Evolutionary conservation across 257 asterid species (phyloP).

Genomic region (Solanum peruvianum): DNA sequence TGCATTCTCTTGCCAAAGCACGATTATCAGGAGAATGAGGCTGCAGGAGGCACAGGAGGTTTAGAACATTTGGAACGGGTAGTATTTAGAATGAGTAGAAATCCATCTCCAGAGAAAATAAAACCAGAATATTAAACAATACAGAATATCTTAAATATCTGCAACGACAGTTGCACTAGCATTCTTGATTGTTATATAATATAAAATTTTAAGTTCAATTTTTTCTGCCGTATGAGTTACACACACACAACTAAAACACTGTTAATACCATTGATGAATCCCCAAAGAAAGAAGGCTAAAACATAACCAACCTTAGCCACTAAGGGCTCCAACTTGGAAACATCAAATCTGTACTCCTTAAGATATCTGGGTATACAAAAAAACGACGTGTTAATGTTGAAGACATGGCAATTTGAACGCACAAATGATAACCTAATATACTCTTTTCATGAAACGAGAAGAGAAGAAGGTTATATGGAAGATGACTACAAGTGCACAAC

Average conservation of each 20-base stretch:
- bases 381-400: not conserved
- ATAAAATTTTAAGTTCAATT: not conserved
- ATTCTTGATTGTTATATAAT: not conserved
- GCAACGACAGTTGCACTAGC: not conserved
- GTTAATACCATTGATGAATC: not conserved
- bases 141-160: not conserved
- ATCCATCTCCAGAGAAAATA: not conserved
- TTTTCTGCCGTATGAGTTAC: not conserved
- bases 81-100: not conserved
- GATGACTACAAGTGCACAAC: not conserved
- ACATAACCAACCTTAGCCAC: constrained; percentile 35
- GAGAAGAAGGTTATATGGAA: not conserved
- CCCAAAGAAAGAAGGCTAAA: not conserved
- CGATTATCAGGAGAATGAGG: constrained; percentile 99
- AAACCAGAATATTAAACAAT: not conserved
- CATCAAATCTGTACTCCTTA: constrained; percentile 66
- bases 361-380: constrained; percentile 37
- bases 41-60: constrained; percentile 22
- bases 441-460: not conserved
- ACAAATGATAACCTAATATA: not conserved
- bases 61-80: not conserved
- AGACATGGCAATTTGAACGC: not conserved
- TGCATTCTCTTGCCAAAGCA: constrained; percentile 97
- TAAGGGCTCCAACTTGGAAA: constrained; percentile 49
- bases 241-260: not conserved